A percentile compares a stretch with the other conserved stretches of the same genome.
These are phyloP conservation scores for Anthostomella pinea DNA, from an alignment of 2,329 filamentous ascomycete genomes.

Conservation along the genomic window DNA sequence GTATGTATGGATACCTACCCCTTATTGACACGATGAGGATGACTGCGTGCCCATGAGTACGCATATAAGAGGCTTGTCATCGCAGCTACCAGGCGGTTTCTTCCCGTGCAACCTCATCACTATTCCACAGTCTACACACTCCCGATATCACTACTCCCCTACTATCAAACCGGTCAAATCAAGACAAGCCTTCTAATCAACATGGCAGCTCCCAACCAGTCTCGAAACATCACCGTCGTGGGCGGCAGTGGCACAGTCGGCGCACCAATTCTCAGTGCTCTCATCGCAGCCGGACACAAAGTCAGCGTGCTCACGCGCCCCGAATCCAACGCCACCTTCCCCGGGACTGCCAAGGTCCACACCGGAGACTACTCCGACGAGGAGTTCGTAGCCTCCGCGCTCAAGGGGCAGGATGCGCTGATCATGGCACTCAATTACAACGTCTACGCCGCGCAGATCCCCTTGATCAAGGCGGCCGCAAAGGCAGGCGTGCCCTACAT, in stretches of 20 bases:
- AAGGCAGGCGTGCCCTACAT: constrained; percentile 30
- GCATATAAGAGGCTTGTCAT: too few relatives aligned
- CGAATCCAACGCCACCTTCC: constrained; percentile 21
- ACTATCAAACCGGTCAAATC: neutral
- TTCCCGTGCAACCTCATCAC: too few relatives aligned
- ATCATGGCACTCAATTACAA: constrained; percentile 27
- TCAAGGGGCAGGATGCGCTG: constrained; percentile 34
- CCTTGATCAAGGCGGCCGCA: constrained; percentile 33
- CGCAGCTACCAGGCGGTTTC: too few relatives aligned
- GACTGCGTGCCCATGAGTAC: too few relatives aligned
- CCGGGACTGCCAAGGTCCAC: constrained; percentile 15
- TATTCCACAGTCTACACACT: too few relatives aligned
- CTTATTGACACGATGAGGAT: too few relatives aligned
- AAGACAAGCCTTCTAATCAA: too few relatives aligned
- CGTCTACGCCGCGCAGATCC: constrained; percentile 22
- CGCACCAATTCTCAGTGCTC: constrained; percentile 26
- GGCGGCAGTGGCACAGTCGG: constrained; percentile 31
- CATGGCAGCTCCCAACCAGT: constrained; percentile 17
- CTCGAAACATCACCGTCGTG: constrained; percentile 19
- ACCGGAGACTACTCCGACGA: constrained; percentile 23
- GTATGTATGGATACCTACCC: too few relatives aligned
- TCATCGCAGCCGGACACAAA: constrained; percentile 27
- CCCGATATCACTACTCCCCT: too few relatives aligned
- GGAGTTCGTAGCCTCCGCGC: constrained; percentile 23
- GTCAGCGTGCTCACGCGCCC: constrained; percentile 33